These are phyloP conservation scores for Psilocybe azurescens DNA, from an alignment of 768 basidiomycete species.

Conservation along the genomic window DNA sequence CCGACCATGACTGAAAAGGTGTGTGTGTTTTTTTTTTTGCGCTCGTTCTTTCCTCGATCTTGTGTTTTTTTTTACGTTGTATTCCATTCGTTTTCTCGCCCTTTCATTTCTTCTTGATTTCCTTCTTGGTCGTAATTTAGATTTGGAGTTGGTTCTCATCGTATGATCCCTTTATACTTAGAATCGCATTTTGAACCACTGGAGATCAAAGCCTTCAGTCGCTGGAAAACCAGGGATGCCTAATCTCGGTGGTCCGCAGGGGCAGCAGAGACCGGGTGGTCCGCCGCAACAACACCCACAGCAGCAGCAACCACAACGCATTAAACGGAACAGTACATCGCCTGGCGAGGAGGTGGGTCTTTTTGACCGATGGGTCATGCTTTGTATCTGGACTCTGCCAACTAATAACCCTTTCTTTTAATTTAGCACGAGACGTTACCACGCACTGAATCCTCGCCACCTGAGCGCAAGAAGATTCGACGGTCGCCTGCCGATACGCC, in stretches of 20 bases:
- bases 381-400: neutral
- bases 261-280: slow-evolving; percentile 32
- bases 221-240: slow-evolving; percentile 13
- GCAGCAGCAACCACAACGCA: slow-evolving; percentile 12
- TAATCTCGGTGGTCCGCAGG: slow-evolving; percentile 37
- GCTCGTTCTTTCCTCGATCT: too few relatives aligned
- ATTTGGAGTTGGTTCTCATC: neutral
- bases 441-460: slow-evolving; percentile 59
- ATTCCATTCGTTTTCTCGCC: too few relatives aligned
- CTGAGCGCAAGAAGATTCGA: slow-evolving; percentile 57
- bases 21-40: slow-evolving; percentile 20
- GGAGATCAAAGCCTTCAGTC: slow-evolving; percentile 12
- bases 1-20: slow-evolving; percentile 67
- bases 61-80: neutral
- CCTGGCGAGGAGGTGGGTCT: slow-evolving; percentile 61
- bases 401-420: neutral
- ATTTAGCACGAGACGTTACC: slow-evolving; percentile 51
- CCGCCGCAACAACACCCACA: slow-evolving; percentile 14
- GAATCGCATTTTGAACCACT: slow-evolving; percentile 18
- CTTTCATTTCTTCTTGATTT: too few relatives aligned
- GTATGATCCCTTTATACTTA: slow-evolving; percentile 13
- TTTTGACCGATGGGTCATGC: too few relatives aligned
- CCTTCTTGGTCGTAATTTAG: too few relatives aligned
- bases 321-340: slow-evolving; percentile 65
- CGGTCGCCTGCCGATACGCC: slow-evolving; percentile 55